A percentile compares a stretch with the other conserved stretches of the same genome.
These are phyloP conservation scores for Blastobotrys malaysiensis DNA, from an alignment of 1,139 yeast species.

Conservation along the genomic window DNA sequence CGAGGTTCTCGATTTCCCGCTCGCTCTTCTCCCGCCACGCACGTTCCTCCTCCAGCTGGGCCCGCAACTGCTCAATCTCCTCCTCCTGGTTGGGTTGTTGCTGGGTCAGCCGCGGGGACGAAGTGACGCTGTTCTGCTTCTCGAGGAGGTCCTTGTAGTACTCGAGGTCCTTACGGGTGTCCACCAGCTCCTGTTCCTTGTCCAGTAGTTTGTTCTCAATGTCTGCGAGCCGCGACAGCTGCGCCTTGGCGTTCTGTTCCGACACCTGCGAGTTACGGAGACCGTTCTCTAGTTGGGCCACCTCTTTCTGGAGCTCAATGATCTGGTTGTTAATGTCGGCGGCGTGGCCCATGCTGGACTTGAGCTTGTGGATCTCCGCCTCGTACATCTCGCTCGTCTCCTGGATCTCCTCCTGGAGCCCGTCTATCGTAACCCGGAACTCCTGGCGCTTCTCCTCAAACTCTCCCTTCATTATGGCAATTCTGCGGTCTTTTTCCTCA, in stretches of 20 bases:
- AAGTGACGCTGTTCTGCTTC: neutral
- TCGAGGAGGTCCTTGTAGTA: constrained; percentile 16
- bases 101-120: neutral
- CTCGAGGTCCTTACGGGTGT: constrained; percentile 26
- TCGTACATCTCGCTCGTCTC: constrained; percentile 27
- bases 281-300: constrained; percentile 24
- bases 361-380: constrained; percentile 24
- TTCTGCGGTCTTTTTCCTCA: constrained; percentile 27
- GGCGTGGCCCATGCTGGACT: constrained; percentile 23
- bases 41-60: constrained; percentile 18
- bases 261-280: constrained; percentile 21
- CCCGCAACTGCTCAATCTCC: neutral
- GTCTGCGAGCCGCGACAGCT: constrained; percentile 28
- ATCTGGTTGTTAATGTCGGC: constrained; percentile 20
- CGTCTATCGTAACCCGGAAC: constrained; percentile 29
- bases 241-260: constrained; percentile 26
- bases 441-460: constrained; percentile 32
- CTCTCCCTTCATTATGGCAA: constrained; percentile 24
- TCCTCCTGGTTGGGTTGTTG: neutral
- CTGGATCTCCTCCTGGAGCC: constrained; percentile 28
- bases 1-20: constrained; percentile 28
- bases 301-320: constrained; percentile 22
- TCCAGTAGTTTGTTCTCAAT: constrained; percentile 31
- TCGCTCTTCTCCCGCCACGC: constrained; percentile 14
- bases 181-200: constrained; percentile 28